Conservation (phyloP, 2,329 filamentous ascomycete genomes). For the Aspergillus aculeatinus region DNA sequence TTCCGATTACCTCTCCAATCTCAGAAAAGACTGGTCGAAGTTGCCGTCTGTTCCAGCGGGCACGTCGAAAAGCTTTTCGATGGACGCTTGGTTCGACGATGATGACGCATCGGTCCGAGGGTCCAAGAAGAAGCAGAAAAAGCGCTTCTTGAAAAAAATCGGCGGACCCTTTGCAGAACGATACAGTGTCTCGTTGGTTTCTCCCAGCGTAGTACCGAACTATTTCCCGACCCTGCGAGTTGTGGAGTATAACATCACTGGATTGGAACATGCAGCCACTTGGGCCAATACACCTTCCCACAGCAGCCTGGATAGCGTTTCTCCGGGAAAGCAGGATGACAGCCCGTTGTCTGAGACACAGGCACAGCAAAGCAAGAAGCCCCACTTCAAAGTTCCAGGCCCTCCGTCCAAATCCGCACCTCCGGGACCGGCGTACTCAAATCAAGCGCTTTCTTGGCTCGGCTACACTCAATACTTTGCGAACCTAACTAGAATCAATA, state of each 20-base stretch:
- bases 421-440: slow-evolving; percentile 86
- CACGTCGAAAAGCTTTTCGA: slow-evolving; percentile 14
- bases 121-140: slow-evolving; percentile 50
- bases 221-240: slow-evolving; percentile 88
- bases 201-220: slow-evolving; percentile 87
- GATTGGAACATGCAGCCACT: slow-evolving; percentile 59
- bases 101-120: slow-evolving; percentile 3
- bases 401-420: slow-evolving; percentile 69
- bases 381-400: slow-evolving; percentile 64
- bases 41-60: slow-evolving; percentile 58
- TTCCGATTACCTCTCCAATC: slow-evolving; percentile 74
- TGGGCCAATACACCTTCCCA: slow-evolving; percentile 22
- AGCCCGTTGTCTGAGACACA: slow-evolving; percentile 36
- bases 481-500: slow-evolving; percentile 88
- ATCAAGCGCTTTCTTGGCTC: slow-evolving; percentile 74
- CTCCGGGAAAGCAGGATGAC: slow-evolving; percentile 9
- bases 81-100: slow-evolving; percentile 12
- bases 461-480: slow-evolving; percentile 90
- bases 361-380: slow-evolving; percentile 53
- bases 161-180: slow-evolving; percentile 81
- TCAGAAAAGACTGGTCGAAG: slow-evolving; percentile 74
- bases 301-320: background rate
- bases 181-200: slow-evolving; percentile 76
- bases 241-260: slow-evolving; percentile 89
- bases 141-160: slow-evolving; percentile 63